Base-by-base conservation (phyloP, 2,329 filamentous ascomycete genomes). In the Trichoderma sp. region DNA sequence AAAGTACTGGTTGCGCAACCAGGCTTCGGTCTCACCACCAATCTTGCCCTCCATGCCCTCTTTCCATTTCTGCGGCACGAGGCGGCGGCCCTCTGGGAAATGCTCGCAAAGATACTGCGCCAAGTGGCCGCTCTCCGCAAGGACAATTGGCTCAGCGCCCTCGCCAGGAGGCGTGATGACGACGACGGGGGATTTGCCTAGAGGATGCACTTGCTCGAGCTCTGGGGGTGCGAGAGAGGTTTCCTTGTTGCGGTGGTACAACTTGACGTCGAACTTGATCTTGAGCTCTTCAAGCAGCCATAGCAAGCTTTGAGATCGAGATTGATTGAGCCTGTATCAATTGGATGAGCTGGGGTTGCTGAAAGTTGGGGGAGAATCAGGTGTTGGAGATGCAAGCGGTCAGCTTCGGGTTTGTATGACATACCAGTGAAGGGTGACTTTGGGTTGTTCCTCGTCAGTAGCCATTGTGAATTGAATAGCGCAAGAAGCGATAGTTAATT, bases 241-340 rank as follows among this genome's bases (percentile, higher is more conserved):
- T 71, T 84, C 77, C 70, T 81, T 83, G 74, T 85, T 79, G 68
- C 95, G 91, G 80, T 93, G 93, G 86, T 92, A 96, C 68, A 92
- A 86, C 77, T 95, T 89, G 71, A 98, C 83, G 73, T 95, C 89
- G 82, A 97, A 97, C 32, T 91, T 87, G 39, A 97, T 81, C 57
- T 92, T 87, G 73, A 96, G 90, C 81, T 95, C 93, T 79, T 96
- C 93, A 57, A 97, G 88, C 7, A 97, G 90, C 93, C 93, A 97
- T 58, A 96, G 84, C 72, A 95, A 92, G 73, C 93, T 90, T 81
- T 97, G 93, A 13, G 93, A 90, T 75, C 94, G 92, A 70, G 94
- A 97, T 76, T 92, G 85, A 76, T 95, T 88, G 73, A 97, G 91
- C 94, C 94, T 97, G 17, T 13, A 28, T 17, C 12, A 47, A 58